These are phyloP conservation scores for Tetragonia tetragonoides DNA, from an alignment of 148 eudicot species.

Conservation along the genomic window DNA sequence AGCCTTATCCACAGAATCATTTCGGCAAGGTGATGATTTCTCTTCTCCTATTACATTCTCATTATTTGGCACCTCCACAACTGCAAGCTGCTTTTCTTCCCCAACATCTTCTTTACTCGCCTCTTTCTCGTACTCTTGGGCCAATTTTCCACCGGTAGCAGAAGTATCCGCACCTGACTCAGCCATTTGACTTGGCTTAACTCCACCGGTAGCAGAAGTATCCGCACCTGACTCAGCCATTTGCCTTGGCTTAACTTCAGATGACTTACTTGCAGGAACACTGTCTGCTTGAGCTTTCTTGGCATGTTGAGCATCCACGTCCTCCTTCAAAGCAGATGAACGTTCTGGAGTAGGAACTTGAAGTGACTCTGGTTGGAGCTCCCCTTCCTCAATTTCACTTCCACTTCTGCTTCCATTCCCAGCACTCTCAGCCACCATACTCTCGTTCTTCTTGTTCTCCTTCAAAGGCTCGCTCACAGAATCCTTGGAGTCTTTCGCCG, in stretches of 20 bases:
- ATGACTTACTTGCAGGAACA: conserved; percentile 14
- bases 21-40: conserved; percentile 29
- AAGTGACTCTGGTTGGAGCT: conserved; percentile 76
- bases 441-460: conserved; percentile 59
- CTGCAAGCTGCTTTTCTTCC: conserved; percentile 33
- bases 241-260: conserved; percentile 20
- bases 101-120: conserved; percentile 20
- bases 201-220: conserved; percentile 20
- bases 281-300: conserved; percentile 18
- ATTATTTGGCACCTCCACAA: conserved; percentile 24
- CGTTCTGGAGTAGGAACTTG: conserved; percentile 29
- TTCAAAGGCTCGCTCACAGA: conserved; percentile 66
- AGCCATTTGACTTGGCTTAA: conserved; percentile 12
- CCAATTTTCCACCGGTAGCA: conserved; percentile 13
- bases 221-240: conserved; percentile 14
- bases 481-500: conserved; percentile 59
- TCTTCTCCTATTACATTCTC: conserved; percentile 21
- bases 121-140: conserved; percentile 31
- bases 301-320: conserved; percentile 20
- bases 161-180: conserved; percentile 18
- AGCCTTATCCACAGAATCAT: conserved; percentile 22
- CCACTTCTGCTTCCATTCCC: conserved; percentile 40
- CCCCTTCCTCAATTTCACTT: conserved; percentile 95
- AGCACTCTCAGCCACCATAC: conserved; percentile 47
- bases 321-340: conserved; percentile 14